A percentile compares a stretch with the other conserved stretches of the same genome.
Evolutionary conservation across 2,329 filamentous ascomycete genomes (phyloP).

Genomic region (Thielaviopsis musarum): DNA sequence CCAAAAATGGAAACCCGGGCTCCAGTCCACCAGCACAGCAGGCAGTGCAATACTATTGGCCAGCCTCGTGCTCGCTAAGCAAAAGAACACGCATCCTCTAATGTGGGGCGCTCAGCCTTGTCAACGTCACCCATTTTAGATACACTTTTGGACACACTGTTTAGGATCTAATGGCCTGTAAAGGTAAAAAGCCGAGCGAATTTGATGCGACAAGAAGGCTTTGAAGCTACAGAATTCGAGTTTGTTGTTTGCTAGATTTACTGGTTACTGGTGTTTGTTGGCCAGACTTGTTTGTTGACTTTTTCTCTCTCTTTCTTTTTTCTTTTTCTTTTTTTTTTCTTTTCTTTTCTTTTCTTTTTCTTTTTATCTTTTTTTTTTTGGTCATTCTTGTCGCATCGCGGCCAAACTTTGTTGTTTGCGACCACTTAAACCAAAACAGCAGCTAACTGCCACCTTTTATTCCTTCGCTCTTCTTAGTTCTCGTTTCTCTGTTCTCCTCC

Average conservation of each 20-base stretch:
- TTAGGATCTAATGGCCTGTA: too few species aligned
- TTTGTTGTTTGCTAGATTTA: neutral
- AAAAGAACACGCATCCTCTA: conserved; percentile 2
- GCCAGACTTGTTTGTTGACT: neutral
- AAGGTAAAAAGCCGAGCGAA: too few species aligned
- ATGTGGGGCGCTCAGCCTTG: conserved; percentile 1
- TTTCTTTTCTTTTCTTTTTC: neutral
- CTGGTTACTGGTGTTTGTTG: neutral
- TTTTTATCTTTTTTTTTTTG: neutral
- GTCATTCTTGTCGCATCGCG: too few species aligned
- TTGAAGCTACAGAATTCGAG: neutral
- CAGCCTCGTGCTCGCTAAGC: conserved; percentile 5
- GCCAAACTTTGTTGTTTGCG: too few species aligned
- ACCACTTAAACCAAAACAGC: too few species aligned
- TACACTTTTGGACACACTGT: too few species aligned
- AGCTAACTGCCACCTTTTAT: too few species aligned
- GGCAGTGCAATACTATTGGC: neutral
- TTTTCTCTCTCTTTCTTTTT: neutral
- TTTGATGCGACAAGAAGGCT: neutral
- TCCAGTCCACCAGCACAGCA: too few species aligned
- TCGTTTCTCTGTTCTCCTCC: too few species aligned
- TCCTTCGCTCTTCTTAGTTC: too few species aligned
- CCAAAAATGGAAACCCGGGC: neutral
- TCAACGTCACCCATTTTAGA: neutral
- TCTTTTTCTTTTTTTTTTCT: neutral